A percentile compares a stretch with the other conserved stretches of the same genome.
Evolutionary conservation across 2,329 filamentous ascomycete genomes (phyloP).

Genomic region (Emmonsia crescens): DNA sequence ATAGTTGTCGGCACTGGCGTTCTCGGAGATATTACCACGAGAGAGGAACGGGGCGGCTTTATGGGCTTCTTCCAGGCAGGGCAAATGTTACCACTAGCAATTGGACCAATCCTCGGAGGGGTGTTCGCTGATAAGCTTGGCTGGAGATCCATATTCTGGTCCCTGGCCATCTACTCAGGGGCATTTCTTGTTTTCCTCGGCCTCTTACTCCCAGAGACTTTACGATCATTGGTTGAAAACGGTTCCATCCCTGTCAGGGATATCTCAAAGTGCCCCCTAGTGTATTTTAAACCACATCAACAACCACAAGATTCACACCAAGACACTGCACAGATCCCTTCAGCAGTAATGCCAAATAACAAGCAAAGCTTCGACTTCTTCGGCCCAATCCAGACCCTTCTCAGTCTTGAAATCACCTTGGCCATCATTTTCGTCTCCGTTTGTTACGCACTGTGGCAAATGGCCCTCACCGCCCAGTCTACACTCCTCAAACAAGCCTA

Average conservation of each 20-base stretch:
- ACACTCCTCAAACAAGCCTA: slow-evolving; percentile 38
- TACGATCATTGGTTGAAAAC: slow-evolving; percentile 27
- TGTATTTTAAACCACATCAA: slow-evolving; percentile 10
- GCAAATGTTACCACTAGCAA: slow-evolving; percentile 25
- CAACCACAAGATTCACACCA: slow-evolving; percentile 1
- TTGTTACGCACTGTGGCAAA: slow-evolving; percentile 46
- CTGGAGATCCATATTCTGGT: slow-evolving; percentile 37
- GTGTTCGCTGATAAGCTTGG: slow-evolving; percentile 26
- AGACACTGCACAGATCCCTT: slow-evolving; percentile 3
- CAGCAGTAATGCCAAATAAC: slow-evolving; percentile 6
- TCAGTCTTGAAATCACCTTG: slow-evolving; percentile 33
- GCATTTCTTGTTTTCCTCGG: slow-evolving; percentile 24
- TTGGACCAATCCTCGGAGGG: slow-evolving; percentile 37
- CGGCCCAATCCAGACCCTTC: slow-evolving; percentile 39
- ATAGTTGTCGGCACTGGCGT: slow-evolving; percentile 35
- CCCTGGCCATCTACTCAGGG: slow-evolving; percentile 29
- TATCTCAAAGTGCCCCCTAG: slow-evolving; percentile 14
- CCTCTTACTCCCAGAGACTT: slow-evolving; percentile 32
- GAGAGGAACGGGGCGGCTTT: slow-evolving; percentile 31
- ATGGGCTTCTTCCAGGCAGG: slow-evolving; percentile 34
- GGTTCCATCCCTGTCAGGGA: slow-evolving; percentile 12
- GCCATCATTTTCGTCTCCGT: slow-evolving; percentile 40
- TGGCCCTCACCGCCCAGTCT: slow-evolving; percentile 45
- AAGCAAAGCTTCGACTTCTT: background rate
- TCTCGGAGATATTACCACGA: slow-evolving; percentile 33